These are phyloP conservation scores for Tylopilus subfusipes DNA, from an alignment of 768 basidiomycete species.

Conservation along the genomic window DNA sequence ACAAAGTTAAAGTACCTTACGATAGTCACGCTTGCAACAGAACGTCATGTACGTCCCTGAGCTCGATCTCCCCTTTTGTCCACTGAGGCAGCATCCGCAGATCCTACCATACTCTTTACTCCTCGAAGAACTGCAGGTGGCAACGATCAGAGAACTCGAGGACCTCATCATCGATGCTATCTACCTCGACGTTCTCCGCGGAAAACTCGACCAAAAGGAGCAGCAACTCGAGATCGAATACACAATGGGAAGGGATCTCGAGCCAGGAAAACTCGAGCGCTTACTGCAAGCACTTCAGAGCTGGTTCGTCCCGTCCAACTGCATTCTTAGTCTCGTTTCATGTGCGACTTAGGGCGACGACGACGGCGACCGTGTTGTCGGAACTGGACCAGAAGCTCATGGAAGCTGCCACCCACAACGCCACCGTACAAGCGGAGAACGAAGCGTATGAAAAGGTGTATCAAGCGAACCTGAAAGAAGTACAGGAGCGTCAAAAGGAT, in stretches of 20 bases:
- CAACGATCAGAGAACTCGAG: slow-evolving; percentile 84
- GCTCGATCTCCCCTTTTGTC: neutral
- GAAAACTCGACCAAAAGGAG: slow-evolving; percentile 91
- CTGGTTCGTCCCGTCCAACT: slow-evolving; percentile 46
- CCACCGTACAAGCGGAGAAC: slow-evolving; percentile 38
- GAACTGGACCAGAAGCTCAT: slow-evolving; percentile 71
- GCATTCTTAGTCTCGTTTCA: neutral
- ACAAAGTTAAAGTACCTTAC: slow-evolving; percentile 92
- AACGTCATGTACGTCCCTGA: slow-evolving; percentile 60
- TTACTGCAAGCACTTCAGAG: slow-evolving; percentile 59
- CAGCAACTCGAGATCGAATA: slow-evolving; percentile 89
- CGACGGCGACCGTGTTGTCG: slow-evolving; percentile 63
- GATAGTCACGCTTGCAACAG: slow-evolving; percentile 76
- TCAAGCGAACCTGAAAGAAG: slow-evolving; percentile 55
- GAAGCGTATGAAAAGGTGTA: slow-evolving; percentile 55
- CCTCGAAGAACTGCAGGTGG: slow-evolving; percentile 66
- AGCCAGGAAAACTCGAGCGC: slow-evolving; percentile 61
- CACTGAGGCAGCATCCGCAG: slow-evolving; percentile 35
- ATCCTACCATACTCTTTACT: slow-evolving; percentile 80
- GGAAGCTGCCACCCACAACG: slow-evolving; percentile 45
- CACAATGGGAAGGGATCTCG: slow-evolving; percentile 90
- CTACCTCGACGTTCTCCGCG: slow-evolving; percentile 85
- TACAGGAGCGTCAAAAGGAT: slow-evolving; percentile 62
- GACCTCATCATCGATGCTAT: slow-evolving; percentile 97
- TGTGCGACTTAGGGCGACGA: slow-evolving; percentile 53